Evolutionary conservation across 2,329 filamentous ascomycete genomes (phyloP).

Genomic region (Fusarium nematophilum): DNA sequence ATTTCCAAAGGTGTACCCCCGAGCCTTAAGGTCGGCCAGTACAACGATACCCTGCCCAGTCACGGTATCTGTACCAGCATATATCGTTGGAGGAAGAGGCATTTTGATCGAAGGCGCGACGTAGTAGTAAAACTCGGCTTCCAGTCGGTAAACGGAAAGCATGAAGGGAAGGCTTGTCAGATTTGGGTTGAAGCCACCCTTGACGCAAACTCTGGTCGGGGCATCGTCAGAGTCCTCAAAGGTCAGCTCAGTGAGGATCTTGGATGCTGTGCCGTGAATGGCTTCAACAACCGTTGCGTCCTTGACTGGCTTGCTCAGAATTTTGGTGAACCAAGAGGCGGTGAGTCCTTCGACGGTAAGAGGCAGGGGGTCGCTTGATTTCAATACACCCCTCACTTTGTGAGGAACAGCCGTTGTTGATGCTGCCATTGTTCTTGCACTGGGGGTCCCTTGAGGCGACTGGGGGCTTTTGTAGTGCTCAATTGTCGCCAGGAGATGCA

Average conservation of each 20-base stretch:
- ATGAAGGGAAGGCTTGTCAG: background rate
- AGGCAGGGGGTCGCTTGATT: conserved; percentile 1
- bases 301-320: background rate
- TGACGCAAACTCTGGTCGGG: conserved; percentile 11
- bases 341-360: conserved; percentile 2
- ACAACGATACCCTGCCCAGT: conserved; percentile 22
- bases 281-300: background rate
- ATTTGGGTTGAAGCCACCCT: conserved; percentile 12
- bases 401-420: too few relatives aligned
- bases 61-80: conserved; percentile 2
- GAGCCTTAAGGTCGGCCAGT: conserved; percentile 15
- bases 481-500: too few relatives aligned
- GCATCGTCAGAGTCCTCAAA: background rate
- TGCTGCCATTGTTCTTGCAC: too few relatives aligned
- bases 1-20: conserved; percentile 13
- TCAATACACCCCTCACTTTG: too few relatives aligned
- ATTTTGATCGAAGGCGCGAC: conserved; percentile 6
- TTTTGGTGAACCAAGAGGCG: conserved; percentile 14
- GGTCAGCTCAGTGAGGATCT: background rate
- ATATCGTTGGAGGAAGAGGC: background rate
- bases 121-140: conserved; percentile 24
- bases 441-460: too few relatives aligned
- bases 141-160: background rate
- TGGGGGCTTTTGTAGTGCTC: too few relatives aligned
- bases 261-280: conserved; percentile 22